These are phyloP conservation scores for Collybiopsis confluens DNA, from an alignment of 768 basidiomycete species.

Conservation along the genomic window DNA sequence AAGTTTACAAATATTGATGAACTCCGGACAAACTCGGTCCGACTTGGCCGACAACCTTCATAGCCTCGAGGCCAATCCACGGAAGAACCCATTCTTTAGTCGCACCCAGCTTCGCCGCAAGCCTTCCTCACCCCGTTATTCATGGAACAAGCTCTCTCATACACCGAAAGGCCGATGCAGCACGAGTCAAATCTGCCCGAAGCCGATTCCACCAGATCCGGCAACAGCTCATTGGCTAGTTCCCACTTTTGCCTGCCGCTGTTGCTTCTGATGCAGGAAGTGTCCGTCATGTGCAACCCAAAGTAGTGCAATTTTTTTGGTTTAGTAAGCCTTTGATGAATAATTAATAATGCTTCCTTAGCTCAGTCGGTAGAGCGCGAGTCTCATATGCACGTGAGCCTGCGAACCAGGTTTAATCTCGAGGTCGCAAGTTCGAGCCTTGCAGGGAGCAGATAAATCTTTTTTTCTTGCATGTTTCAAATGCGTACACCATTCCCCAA, in stretches of 20 bases:
- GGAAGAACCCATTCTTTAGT: background rate
- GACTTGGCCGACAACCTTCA: no score
- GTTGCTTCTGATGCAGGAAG: no score
- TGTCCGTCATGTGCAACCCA: no score
- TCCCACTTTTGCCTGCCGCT: no score
- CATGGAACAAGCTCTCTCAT: background rate
- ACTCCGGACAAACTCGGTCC: background rate
- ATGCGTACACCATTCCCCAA: no score
- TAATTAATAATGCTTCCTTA: background rate
- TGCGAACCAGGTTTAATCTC: background rate
- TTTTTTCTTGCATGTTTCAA: background rate
- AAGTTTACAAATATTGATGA: background rate
- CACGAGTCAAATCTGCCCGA: background rate
- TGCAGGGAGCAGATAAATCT: background rate
- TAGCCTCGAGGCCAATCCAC: no score
- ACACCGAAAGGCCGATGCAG: background rate
- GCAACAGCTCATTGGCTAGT: no score
- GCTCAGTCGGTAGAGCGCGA: background rate
- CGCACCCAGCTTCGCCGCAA: background rate
- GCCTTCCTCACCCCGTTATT: background rate
- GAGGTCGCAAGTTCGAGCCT: constrained; percentile 1
- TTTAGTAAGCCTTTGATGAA: no score
- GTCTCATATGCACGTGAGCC: background rate
- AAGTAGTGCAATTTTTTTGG: no score
- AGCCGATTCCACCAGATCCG: no score